Evolutionary conservation across 2,329 filamentous ascomycete species (phyloP).

Genomic region (Cryphonectria japonica): DNA sequence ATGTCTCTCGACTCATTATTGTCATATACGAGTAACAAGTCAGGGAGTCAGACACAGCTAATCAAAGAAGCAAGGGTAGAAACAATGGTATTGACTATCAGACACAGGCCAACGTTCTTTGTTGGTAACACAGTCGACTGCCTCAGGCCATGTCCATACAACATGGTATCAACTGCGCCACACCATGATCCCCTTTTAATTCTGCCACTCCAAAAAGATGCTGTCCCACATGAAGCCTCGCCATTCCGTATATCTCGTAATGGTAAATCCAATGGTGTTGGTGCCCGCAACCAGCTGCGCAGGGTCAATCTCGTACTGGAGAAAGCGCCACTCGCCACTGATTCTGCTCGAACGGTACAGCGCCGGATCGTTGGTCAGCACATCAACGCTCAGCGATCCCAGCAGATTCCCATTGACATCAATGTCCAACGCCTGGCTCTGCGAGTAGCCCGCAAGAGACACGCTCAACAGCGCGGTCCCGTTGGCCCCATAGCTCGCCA

Average conservation of each 20-base stretch:
- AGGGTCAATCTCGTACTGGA: constrained; percentile 42
- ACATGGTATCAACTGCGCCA: too few relatives aligned
- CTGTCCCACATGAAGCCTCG: constrained; percentile 38
- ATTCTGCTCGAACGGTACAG: constrained; percentile 52
- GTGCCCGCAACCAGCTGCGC: constrained; percentile 31
- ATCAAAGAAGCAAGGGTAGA: not conserved
- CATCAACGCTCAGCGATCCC: constrained; percentile 45
- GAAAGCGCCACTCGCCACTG: constrained; percentile 52
- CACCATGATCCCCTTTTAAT: not conserved
- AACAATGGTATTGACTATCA: not conserved
- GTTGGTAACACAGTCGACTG: not conserved
- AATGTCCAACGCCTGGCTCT: constrained; percentile 51
- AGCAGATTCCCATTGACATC: constrained; percentile 45
- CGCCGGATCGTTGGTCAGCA: constrained; percentile 47
- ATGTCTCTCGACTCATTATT: too few relatives aligned
- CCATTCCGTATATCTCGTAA: constrained; percentile 36
- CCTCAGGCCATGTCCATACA: too few relatives aligned
- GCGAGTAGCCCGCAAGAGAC: constrained; percentile 49
- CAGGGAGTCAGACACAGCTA: not conserved
- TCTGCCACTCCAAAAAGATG: constrained; percentile 36
- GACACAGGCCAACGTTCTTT: not conserved
- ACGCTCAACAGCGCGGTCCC: constrained; percentile 44
- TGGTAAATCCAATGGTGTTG: constrained; percentile 36
- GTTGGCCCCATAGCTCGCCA: constrained; percentile 18
- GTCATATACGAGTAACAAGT: too few relatives aligned